Evolutionary conservation across 352 stramenopile species (phyloP), one percentile per base, ranked within the genome.

Genomic region (Phytophthora europaea): DNA sequence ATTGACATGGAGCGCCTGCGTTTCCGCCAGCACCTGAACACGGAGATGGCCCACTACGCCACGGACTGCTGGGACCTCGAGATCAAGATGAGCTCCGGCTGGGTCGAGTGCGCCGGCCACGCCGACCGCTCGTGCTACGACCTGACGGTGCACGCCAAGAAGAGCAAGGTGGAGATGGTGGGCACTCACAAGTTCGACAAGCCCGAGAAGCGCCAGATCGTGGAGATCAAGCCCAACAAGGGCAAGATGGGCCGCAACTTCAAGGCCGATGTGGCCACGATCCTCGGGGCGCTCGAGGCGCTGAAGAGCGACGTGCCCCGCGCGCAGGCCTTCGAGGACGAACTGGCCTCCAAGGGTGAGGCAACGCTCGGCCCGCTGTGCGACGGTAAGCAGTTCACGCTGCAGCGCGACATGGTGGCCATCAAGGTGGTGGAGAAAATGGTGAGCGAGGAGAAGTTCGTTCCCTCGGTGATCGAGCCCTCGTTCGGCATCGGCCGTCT

Each of bases 11-110:
- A 88, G 67, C 90, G 96, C 28, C 80, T 99, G 74, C 96, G 98
- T 43, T 99, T 99, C 85, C 97, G 98, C 61, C 98, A 99, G 89
- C 98, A 99, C 84, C 88, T 99, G 61, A 91, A 95, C 52, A 99
- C 98, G 28, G 98, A 99, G 90, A 99, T 99, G 98, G 98, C 98
- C 36, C 98, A 99, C 84, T 99, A 99, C 83, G 98, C 98, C 20
- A 98, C 90, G 36, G 98, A 99, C 86, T 99, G 98, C 88, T 99
- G 98, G 98, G 98, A 99, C 84, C 82, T 99, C 38, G 98, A 99
- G 88, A 99, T 99, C 69, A 92, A 99, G 84, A 89, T 98, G 54
- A 98, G 87, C 65, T 99, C 98, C 73, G 98, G 98, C 72, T 99
- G 98, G 98, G 95, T 99, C 12, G 98, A 99, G 78, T 99, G 98